These are phyloP conservation scores for Termitomyces titanicus DNA, from an alignment of 768 basidiomycete species.

Conservation along the genomic window DNA sequence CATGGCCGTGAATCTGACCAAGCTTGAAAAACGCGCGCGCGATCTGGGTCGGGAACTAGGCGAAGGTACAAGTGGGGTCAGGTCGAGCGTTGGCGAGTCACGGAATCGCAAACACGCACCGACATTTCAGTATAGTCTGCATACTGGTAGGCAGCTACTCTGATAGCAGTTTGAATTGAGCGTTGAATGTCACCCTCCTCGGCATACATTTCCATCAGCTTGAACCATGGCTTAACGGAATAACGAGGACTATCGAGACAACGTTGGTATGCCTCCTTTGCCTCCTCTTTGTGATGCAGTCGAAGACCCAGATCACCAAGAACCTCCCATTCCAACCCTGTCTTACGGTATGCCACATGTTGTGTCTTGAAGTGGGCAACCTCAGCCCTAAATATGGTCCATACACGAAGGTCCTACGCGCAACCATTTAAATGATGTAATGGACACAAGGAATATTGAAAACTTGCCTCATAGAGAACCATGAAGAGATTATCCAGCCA, in stretches of 20 bases:
- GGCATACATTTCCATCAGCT: constrained; percentile 94
- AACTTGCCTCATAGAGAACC: constrained; percentile 86
- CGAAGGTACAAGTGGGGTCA: constrained; percentile 4
- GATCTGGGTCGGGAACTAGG: constrained; percentile 85
- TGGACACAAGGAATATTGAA: constrained; percentile 1
- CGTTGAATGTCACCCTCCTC: constrained; percentile 94
- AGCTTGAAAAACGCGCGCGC: constrained; percentile 91
- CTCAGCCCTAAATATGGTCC: constrained; percentile 99
- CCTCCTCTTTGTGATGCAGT: constrained; percentile 97
- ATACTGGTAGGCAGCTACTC: constrained; percentile 89
- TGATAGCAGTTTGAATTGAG: constrained; percentile 86
- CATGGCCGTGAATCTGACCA: constrained; percentile 88
- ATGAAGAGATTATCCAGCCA: constrained; percentile 99
- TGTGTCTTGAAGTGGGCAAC: constrained; percentile 99
- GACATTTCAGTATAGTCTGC: constrained; percentile 89
- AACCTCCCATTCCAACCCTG: constrained; percentile 97
- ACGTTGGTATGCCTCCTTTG: constrained; percentile 95
- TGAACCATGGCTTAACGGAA: constrained; percentile 89
- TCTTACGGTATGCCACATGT: constrained; percentile 96
- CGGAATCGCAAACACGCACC: constrained; percentile 41
- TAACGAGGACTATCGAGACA: constrained; percentile 87
- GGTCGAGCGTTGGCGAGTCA: neutral
- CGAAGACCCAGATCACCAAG: constrained; percentile 90
- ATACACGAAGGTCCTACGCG: constrained; percentile 85
- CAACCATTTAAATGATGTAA: neutral